These are phyloP conservation scores for Verticillium albo-atrum DNA, from an alignment of 2,329 filamentous ascomycete species.

Conservation along the genomic window DNA sequence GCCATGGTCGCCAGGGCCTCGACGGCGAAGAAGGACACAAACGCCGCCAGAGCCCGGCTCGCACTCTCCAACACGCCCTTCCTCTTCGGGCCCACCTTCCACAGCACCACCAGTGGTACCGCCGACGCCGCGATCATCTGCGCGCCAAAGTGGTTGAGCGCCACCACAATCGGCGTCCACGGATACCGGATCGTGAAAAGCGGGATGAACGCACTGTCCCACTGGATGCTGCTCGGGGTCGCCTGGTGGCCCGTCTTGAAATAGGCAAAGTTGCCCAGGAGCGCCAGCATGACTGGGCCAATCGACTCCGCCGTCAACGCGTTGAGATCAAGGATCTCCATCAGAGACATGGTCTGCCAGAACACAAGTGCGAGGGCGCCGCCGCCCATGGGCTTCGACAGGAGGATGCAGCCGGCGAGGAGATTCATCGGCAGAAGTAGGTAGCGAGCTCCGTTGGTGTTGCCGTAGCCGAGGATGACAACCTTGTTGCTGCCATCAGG, in stretches of 20 bases:
- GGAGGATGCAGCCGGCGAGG: slow-evolving; percentile 68
- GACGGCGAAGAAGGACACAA: slow-evolving; percentile 77
- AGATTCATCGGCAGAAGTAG: slow-evolving; percentile 79
- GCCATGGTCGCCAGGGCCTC: slow-evolving; percentile 81
- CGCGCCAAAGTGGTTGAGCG: slow-evolving; percentile 82
- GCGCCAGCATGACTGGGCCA: slow-evolving; percentile 75
- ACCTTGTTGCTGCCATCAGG: slow-evolving; percentile 50
- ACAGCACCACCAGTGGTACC: slow-evolving; percentile 77
- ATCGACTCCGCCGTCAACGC: slow-evolving; percentile 63
- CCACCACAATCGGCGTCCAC: slow-evolving; percentile 77
- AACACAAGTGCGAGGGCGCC: slow-evolving; percentile 77
- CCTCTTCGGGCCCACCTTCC: slow-evolving; percentile 81
- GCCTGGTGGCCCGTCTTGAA: slow-evolving; percentile 99
- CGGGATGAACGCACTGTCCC: slow-evolving; percentile 92
- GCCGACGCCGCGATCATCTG: slow-evolving; percentile 79
- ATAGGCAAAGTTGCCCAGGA: slow-evolving; percentile 92
- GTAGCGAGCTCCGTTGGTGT: slow-evolving; percentile 88
- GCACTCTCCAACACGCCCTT: slow-evolving; percentile 65
- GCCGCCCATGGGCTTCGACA: slow-evolving; percentile 93
- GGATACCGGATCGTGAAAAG: slow-evolving; percentile 80
- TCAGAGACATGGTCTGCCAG: slow-evolving; percentile 83
- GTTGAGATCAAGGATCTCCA: slow-evolving; percentile 60
- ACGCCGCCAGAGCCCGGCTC: slow-evolving; percentile 66
- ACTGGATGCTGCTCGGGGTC: slow-evolving; percentile 81
- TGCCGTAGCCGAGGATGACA: slow-evolving; percentile 85